Percentiles rank a stretch among this genome's conserved stretches.
Evolutionary conservation across 306 rosid species (phyloP).

Genomic region (Trichosanthes truncata): DNA sequence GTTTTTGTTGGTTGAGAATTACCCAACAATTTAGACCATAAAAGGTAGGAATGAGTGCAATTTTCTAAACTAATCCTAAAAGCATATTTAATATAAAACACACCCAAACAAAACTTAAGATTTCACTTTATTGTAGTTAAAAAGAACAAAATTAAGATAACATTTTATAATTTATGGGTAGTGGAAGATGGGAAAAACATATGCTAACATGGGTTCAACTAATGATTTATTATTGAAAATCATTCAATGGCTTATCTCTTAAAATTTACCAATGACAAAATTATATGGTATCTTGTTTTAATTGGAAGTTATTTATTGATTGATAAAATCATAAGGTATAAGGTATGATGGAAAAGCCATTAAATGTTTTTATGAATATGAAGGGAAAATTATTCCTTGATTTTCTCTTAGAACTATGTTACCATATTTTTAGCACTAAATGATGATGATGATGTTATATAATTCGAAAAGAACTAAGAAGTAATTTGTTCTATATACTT

Average conservation of each 20-base stretch:
- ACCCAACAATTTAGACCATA: background rate
- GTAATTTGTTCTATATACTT: background rate
- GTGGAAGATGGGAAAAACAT: background rate
- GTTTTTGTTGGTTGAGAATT: background rate
- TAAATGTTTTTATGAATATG: background rate
- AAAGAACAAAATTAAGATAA: background rate
- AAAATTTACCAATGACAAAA: background rate
- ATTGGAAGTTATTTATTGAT: background rate
- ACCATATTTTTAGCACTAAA: background rate
- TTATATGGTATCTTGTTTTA: background rate
- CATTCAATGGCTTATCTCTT: background rate
- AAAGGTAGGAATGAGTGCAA: background rate
- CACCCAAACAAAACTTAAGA: background rate
- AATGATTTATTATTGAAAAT: background rate
- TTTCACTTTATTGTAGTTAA: background rate
- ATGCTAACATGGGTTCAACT: conserved; percentile 3
- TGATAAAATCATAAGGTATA: background rate
- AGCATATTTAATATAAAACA: background rate
- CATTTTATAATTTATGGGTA: background rate
- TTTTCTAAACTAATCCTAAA: background rate
- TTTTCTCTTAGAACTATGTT: background rate
- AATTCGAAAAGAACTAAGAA: background rate
- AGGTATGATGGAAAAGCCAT: background rate
- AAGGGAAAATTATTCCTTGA: background rate
- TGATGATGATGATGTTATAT: background rate